Evolutionary conservation across 2,329 filamentous ascomycete genomes (phyloP).

Genomic region (Aspergillus brasiliensis): DNA sequence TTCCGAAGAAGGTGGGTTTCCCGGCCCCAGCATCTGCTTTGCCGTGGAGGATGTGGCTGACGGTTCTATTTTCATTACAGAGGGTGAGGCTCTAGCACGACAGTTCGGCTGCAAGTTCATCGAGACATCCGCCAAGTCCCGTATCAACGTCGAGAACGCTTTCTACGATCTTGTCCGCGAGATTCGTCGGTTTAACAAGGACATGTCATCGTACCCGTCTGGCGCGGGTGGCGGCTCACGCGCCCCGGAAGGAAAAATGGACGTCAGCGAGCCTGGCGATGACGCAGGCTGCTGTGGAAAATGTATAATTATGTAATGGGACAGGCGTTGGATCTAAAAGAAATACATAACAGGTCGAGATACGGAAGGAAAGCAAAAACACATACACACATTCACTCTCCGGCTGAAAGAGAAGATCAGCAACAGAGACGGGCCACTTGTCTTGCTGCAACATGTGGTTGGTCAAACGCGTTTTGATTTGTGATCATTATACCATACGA

Average conservation of each 20-base stretch:
- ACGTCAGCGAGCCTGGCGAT: slow-evolving; percentile 63
- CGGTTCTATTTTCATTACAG: slow-evolving; percentile 53
- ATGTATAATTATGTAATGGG: slow-evolving; percentile 74
- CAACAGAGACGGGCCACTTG: slow-evolving; percentile 20
- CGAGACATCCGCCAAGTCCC: slow-evolving; percentile 96
- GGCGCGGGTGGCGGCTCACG: slow-evolving; percentile 66
- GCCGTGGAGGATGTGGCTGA: slow-evolving; percentile 4
- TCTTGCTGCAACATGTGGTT: slow-evolving; percentile 25
- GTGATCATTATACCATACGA: slow-evolving; percentile 29
- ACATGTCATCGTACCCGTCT: slow-evolving; percentile 86
- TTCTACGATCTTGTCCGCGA: slow-evolving; percentile 99
- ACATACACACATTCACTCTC: slow-evolving; percentile 15
- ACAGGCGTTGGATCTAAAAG: slow-evolving; percentile 21
- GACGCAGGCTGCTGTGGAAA: slow-evolving; percentile 75
- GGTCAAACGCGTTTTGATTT: slow-evolving; percentile 24
- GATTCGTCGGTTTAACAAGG: slow-evolving; percentile 97
- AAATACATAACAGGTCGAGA: slow-evolving; percentile 24
- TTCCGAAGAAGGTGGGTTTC: slow-evolving; percentile 76
- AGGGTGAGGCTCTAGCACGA: slow-evolving; percentile 83
- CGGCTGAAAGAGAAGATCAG: slow-evolving; percentile 22
- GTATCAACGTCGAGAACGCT: slow-evolving; percentile 96
- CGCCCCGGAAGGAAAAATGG: slow-evolving; percentile 68
- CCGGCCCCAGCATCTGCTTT: not conserved
- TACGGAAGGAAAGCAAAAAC: slow-evolving; percentile 23
- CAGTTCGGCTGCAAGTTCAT: slow-evolving; percentile 98